Evolutionary conservation across 768 basidiomycete genomes (phyloP).

Genomic region (Flagelloscypha sp.): DNA sequence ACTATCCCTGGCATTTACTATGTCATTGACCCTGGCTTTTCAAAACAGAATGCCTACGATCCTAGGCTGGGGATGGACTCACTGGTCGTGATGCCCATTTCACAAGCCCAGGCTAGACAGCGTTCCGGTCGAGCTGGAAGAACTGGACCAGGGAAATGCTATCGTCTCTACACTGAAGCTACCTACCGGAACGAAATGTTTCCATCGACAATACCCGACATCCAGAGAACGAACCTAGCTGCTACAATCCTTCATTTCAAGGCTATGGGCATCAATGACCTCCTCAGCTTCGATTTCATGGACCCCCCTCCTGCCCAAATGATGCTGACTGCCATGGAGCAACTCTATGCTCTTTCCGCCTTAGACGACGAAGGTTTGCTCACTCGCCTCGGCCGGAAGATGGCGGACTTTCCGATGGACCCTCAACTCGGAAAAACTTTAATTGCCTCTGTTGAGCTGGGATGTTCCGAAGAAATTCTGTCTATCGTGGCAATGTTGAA

Average conservation of each 20-base stretch:
- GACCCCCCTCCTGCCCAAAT: slow-evolving; percentile 96
- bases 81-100: slow-evolving; percentile 96
- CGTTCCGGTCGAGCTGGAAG: slow-evolving; percentile 94
- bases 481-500: slow-evolving; percentile 97
- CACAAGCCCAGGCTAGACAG: slow-evolving; percentile 95
- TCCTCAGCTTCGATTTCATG: slow-evolving; percentile 99
- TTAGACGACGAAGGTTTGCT: slow-evolving; percentile 94
- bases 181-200: slow-evolving; percentile 99
- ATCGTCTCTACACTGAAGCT: slow-evolving; percentile 95
- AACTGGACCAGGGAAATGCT: slow-evolving; percentile 97
- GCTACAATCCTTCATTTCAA: slow-evolving; percentile 92
- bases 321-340: slow-evolving; percentile 92
- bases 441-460: slow-evolving; percentile 93
- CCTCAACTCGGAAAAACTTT: slow-evolving; percentile 96
- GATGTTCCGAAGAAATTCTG: slow-evolving; percentile 96
- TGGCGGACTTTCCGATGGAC: slow-evolving; percentile 99
- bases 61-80: slow-evolving; percentile 98
- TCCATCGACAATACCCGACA: slow-evolving; percentile 95
- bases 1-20: slow-evolving; percentile 99
- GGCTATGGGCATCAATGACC: slow-evolving; percentile 98
- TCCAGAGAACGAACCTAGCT: slow-evolving; percentile 90
- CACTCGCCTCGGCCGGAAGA: slow-evolving; percentile 91
- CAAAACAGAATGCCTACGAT: slow-evolving; percentile 98
- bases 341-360: slow-evolving; percentile 90
- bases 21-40: slow-evolving; percentile 96